A percentile compares a stretch with the other conserved stretches of the same genome.
Conservation (phyloP, 2,329 filamentous ascomycete genomes). For the Alternaria angustiovoidea region DNA sequence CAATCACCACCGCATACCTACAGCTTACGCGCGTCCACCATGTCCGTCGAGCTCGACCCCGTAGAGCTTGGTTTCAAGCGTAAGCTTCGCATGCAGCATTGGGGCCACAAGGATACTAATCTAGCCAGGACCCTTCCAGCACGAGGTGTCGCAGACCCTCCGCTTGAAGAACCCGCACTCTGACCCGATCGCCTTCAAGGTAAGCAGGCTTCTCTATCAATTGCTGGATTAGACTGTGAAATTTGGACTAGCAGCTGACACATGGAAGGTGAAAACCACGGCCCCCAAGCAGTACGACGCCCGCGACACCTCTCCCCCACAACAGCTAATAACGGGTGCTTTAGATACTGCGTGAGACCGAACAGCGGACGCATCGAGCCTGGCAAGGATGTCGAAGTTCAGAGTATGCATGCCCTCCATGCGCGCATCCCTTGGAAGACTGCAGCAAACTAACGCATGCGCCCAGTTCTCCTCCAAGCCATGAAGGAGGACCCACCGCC, state of each 20-base stretch:
- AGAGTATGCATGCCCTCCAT: conserved; percentile 67
- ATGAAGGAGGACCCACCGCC: conserved; percentile 93
- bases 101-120: conserved; percentile 23
- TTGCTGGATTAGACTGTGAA: too few species aligned
- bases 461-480: conserved; percentile 86
- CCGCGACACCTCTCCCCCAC: conserved; percentile 25
- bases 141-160: conserved; percentile 69
- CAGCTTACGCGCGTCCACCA: conserved; percentile 56
- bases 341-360: conserved; percentile 94
- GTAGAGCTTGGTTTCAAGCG: conserved; percentile 91
- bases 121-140: conserved; percentile 66
- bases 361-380: conserved; percentile 97
- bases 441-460: conserved; percentile 37
- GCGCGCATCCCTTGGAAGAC: conserved; percentile 20
- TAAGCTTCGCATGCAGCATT: conserved; percentile 58
- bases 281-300: conserved; percentile 91
- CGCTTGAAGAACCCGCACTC: conserved; percentile 66
- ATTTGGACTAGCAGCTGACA: conserved; percentile 19
- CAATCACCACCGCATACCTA: conserved; percentile 20
- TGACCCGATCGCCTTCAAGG: conserved; percentile 71
- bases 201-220: conserved; percentile 43
- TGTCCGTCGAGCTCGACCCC: conserved; percentile 96
- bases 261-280: conserved; percentile 89
- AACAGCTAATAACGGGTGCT: conserved; percentile 31
- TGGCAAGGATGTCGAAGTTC: conserved; percentile 87